Base-by-base conservation (phyloP, 805 yeast species). In the Nakazawaea molendinolei region DNA sequence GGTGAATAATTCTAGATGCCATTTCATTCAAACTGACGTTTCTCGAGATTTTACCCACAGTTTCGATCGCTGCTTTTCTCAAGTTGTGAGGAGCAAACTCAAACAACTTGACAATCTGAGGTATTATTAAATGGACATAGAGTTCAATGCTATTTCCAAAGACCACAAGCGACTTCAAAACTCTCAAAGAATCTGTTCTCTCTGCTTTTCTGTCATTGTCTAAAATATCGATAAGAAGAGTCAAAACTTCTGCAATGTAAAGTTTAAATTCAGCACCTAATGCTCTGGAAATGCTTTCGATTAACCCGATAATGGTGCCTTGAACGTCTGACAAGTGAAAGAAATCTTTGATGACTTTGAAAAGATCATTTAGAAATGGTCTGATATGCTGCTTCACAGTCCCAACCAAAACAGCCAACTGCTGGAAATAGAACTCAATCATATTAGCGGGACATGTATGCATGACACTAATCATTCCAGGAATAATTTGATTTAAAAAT, bases 111-210 rank as follows among this genome's bases (percentile, higher is more conserved):
- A 90, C 90, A 18, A 89, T 68, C 35, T 81, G 81, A 0, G 97
- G 97, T n/a, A 92, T 70, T 18, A 90, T 73, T 39, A 90, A 69
- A 52, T 87, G 95, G 3, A 82, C 73, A 49, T 84, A 86, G 42
- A 92, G 97, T 44, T 90, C 97, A 32, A 90, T 69, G 50, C 84
- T 86, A 18, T 82, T 65, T 1, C 96, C 97, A 57, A 92, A 86
- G 0, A 82, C 79, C 5, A 86, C 90, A 49, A 92, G 73, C 8
- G 95, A 82, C 47, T 78, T 77, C 49, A 92, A 64, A 0, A 87
- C 94, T 45, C 84, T 79, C 20, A 80, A 60, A 0, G 90, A 71
- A 0, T 84, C 76, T 23, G 71, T 69, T 23, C 74, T 64, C 23
- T 76, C 75, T 1, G 69, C 67, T 0, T 86, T 69, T 40, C 71